A percentile compares a stretch with the other conserved stretches of the same genome.
These are phyloP conservation scores for Cercospora zeina DNA, from an alignment of 2,329 filamentous ascomycete genomes.

Conservation along the genomic window DNA sequence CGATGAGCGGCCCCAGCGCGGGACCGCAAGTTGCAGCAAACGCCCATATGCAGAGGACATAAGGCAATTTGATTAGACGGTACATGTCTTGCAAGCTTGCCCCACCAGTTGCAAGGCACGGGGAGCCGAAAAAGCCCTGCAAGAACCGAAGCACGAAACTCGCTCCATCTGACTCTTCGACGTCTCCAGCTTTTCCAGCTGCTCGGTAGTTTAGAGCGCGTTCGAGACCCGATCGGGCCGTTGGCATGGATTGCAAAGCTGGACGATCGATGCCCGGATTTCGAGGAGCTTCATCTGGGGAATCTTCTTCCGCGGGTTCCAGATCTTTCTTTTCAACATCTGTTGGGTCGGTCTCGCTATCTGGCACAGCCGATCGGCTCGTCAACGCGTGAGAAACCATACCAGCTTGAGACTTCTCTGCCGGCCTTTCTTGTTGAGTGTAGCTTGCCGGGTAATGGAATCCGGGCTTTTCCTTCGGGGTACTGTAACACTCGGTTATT, in stretches of 20 bases:
- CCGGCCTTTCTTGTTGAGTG: constrained; percentile 28
- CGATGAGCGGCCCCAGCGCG: constrained; percentile 62
- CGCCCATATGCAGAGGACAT: constrained; percentile 48
- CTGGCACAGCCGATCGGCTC: not conserved
- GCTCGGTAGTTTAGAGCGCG: constrained; percentile 12
- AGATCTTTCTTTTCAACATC: constrained; percentile 30
- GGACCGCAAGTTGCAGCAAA: constrained; percentile 49
- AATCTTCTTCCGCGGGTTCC: constrained; percentile 26
- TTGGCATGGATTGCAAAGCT: constrained; percentile 24
- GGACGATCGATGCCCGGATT: constrained; percentile 10
- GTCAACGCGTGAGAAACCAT: not conserved
- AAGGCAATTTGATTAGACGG: constrained; percentile 47
- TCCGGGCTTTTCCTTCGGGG: constrained; percentile 59
- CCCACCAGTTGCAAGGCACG: constrained; percentile 62
- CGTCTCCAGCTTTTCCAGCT: constrained; percentile 31
- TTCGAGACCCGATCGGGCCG: constrained; percentile 22
- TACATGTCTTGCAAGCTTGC: constrained; percentile 59
- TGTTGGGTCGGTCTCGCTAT: constrained; percentile 1
- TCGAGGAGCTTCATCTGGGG: constrained; percentile 7
- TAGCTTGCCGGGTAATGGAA: constrained; percentile 55
- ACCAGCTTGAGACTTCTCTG: not conserved
- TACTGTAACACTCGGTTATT: constrained; percentile 57
- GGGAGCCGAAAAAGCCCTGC: constrained; percentile 63
- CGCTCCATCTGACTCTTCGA: constrained; percentile 30
- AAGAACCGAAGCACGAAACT: constrained; percentile 61